Base-by-base conservation (phyloP, 106 monocot species). In the Dioscorea dumetorum region DNA sequence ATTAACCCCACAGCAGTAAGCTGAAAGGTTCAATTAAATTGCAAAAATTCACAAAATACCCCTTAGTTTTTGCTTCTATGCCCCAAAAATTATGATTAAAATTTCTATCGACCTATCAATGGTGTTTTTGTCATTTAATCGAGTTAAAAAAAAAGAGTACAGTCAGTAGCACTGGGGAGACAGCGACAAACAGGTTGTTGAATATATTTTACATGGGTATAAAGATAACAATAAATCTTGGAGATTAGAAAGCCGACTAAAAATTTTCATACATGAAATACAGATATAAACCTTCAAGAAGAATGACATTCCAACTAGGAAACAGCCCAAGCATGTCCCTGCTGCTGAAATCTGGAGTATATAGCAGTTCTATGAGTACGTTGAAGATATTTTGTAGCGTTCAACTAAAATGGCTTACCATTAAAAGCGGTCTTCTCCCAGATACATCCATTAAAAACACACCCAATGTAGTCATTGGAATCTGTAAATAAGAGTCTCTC, bases 361-460 rank as follows among this genome's bases (percentile, higher is more conserved):
- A 60, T 16, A 48, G 59, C 20, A 31, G 31, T 35, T 48, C 2
- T 59, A 59, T 20, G 6, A 20, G 7, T 54, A 54, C 9, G 18
- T 54, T 18, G 5, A 54, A 54, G 19, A 19, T 54, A 8, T 16
- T 4, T 54, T 54, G 15, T 54, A 18, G 16, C 24, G 17, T 41
- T 32, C n/a, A 31, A 31, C 28, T 33, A 10, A 10, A 20, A 48
- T 48, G 60, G 18, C 33, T 58, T 69, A 80, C 84, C 77, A 80
- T 70, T 18, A 84, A 49, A 66, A 84, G 76, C 24, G 76, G 69
- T 49, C 84, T 23, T 71, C 84, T 80, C 63, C 84, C 84, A 73
- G 61, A 34, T 63, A 33, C 77, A 72, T 84, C 80, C 79, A 84
- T 77, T 57, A 84, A 65, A 22, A 84, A 13, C 1, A 48, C 80